Evolutionary conservation across 1,139 yeast species (phyloP).

Genomic region (Hanseniaspora uvarum): DNA sequence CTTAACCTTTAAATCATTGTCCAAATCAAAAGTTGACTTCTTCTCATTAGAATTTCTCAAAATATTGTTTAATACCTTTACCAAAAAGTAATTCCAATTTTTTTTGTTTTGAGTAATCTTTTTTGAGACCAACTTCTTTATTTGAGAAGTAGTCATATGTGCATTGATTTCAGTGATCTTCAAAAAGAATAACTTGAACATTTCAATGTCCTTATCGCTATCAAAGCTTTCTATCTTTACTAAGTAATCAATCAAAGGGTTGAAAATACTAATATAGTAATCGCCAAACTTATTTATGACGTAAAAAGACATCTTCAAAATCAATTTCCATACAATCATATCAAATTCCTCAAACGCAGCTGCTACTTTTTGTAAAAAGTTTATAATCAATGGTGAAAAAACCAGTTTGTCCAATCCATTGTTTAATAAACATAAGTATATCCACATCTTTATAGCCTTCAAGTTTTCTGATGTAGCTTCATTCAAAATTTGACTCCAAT

Average conservation of each 20-base stretch:
- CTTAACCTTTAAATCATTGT: not conserved
- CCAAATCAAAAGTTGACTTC: not conserved
- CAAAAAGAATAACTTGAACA: slow-evolving; percentile 7
- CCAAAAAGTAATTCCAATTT: slow-evolving; percentile 3
- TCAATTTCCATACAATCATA: slow-evolving; percentile 2
- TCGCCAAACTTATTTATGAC: slow-evolving; percentile 2
- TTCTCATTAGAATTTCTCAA: slow-evolving; percentile 6
- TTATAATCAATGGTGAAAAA: not conserved
- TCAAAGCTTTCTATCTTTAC: slow-evolving; percentile 2
- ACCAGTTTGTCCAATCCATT: not conserved
- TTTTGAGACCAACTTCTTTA: not conserved
- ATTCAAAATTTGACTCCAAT: slow-evolving; percentile 1
- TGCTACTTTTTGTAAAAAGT: not conserved
- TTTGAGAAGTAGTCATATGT: not conserved
- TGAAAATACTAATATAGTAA: not conserved
- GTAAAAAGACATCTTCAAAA: not conserved
- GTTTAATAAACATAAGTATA: slow-evolving; percentile 6
- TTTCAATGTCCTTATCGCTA: not conserved
- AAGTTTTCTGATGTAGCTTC: not conserved
- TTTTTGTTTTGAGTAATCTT: not conserved
- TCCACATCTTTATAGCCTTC: slow-evolving; percentile 7
- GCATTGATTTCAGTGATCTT: slow-evolving; percentile 9
- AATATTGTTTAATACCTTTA: slow-evolving; percentile 7
- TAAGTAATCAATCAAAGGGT: not conserved
- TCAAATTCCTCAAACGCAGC: slow-evolving; percentile 1